These are phyloP conservation scores for Sordaria brevicollis DNA, from an alignment of 495 filamentous ascomycete genomes.

Conservation along the genomic window DNA sequence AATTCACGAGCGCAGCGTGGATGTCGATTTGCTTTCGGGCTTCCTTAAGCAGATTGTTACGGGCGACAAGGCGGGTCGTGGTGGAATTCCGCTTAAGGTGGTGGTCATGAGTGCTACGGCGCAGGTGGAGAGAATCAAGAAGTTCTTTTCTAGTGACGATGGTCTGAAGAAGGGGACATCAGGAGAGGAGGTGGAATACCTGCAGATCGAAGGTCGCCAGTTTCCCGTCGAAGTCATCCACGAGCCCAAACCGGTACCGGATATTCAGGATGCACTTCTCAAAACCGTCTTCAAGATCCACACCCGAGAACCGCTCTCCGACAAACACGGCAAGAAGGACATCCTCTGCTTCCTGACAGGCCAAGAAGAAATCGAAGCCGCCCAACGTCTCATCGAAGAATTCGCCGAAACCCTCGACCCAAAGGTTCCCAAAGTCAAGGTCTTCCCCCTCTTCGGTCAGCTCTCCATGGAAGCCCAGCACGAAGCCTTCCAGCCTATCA, in stretches of 20 bases:
- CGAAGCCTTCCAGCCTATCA: constrained; percentile 68
- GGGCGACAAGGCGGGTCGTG: constrained; percentile 48
- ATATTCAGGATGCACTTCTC: constrained; percentile 74
- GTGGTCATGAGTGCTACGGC: constrained; percentile 96
- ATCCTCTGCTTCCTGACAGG: constrained; percentile 90
- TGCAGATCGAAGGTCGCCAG: constrained; percentile 79
- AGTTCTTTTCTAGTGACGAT: constrained; percentile 52
- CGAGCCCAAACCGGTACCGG: constrained; percentile 62
- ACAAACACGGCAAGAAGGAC: constrained; percentile 44
- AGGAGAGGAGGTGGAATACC: constrained; percentile 31
- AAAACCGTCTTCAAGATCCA: constrained; percentile 86
- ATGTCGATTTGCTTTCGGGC: constrained; percentile 81
- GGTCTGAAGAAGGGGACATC: background rate
- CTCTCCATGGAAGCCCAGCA: constrained; percentile 64
- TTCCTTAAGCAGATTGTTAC: constrained; percentile 69
- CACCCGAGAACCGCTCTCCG: constrained; percentile 74
- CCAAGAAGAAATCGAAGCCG: constrained; percentile 80
- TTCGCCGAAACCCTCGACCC: constrained; percentile 59
- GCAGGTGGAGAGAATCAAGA: constrained; percentile 64
- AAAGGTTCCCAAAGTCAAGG: constrained; percentile 58
- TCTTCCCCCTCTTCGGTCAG: constrained; percentile 41
- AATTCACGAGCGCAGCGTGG: constrained; percentile 93
- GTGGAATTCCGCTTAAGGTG: constrained; percentile 70
- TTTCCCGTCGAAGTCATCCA: constrained; percentile 76
- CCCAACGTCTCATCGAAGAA: constrained; percentile 73